Evolutionary conservation across 371 early-diverging fungal genomes (phyloP), one percentile per base, ranked within the genome.

Genomic region (Rhizomucor pusillus): DNA sequence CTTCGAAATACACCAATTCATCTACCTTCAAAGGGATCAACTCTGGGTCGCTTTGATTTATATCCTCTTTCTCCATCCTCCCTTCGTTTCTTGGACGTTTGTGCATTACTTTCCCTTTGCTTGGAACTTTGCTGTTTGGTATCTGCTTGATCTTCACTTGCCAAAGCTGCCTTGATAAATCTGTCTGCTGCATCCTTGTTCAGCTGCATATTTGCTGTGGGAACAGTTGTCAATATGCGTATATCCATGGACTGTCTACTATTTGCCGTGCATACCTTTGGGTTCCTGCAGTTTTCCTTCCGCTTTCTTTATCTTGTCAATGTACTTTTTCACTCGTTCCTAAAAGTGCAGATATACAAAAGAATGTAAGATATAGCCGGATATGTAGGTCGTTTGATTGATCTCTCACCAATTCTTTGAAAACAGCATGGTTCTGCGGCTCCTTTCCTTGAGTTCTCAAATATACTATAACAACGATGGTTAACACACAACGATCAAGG

Each of bases 131-230:
- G 29, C n/a, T n/a, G n/a, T n/a, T 29, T 7, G 7, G 29, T 29
- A 29, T 7, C 7, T 29, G 3, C 29, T 29, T 29, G 29, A 29
- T 60, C 55, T 3, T 59, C 50, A 11, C 50, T 52, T n/a, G 57
- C 52, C 25, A 77, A 56, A 22, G 81, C 80, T 25, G 74, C 67
- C 40, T 66, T 73, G 55, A 83, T 78, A 50, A 83, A 80, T 55
- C 84, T 52, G 43, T 62, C 68, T 7, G 84, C 84, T 22, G 84
- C 84, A 22, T 67, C 76, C 59, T 72, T 81, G 57, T 83, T 69
- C 12, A 83, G 63, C 29, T 58, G 63, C 75, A 80, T 69, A 4
- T 70, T 49, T 23, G 67, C 74, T 48, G 19, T 9, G 13, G 3
- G 16, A 23, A n/a, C 18, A n/a, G 6, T 3, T 54, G 1, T 25